Base-by-base conservation (phyloP, 257 asterid species). In the Plantago major region DNA sequence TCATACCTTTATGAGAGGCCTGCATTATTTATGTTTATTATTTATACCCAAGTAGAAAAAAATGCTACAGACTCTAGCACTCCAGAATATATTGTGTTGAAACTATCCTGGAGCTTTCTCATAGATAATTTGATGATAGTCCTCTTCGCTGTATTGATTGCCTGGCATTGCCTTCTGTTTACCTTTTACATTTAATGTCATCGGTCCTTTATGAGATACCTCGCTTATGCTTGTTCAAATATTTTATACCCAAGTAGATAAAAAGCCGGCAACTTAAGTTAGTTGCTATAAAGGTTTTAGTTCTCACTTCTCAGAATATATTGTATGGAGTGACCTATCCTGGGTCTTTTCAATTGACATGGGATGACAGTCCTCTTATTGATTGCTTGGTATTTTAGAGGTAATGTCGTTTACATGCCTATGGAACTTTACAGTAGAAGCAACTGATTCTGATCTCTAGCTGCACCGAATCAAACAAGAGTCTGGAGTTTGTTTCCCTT, bases 1-100 rank as follows among this genome's bases (percentile, higher is more conserved):
- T 58, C 30, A 52, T 38, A 22, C 43, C 30, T 42, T 14, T 52
- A 40, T 37, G 14, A 52, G 57, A 64, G 64, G 40, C 63, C 42
- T 16, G 28, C 6, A 10, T 53, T 26, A 2, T 48, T 22, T 48
- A 12, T 47, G 52, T 13, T 17, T 47, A 47, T 22, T 22, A 22
- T 48, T 14, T 15, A 48, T 48, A 48, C 16, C 22, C 54, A 48
- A 19, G 40, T 19, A 26, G 42, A 19, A 18, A 26, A 10, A 26
- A 53, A 22, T 14, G 40, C 58, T 22, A 26, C 18, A 26, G 42
- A n/a, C 19, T 12, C 8, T 22, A 22, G 26, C 26, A 22, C 26
- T 22, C 26, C 40, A 7, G 40, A 33, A 26, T 26, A 15, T 53
- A 28, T 28, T 19, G 10, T 53, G 5, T 22, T 22, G 26, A 22